These are phyloP conservation scores for Chlorella sp. DNA, from an alignment of 139 green algal species.

Conservation along the genomic window DNA sequence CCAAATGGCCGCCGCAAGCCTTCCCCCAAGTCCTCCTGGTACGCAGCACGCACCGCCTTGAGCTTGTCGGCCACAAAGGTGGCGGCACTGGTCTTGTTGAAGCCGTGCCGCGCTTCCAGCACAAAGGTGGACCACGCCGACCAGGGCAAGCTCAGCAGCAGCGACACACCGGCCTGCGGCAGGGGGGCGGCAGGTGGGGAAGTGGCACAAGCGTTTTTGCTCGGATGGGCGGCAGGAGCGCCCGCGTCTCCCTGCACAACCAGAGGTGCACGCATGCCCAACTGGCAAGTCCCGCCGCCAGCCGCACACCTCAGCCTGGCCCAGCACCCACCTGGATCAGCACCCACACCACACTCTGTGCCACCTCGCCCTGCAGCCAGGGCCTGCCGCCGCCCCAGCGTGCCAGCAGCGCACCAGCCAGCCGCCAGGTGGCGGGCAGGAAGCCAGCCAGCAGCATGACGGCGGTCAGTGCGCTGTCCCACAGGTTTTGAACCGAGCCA, in stretches of 20 bases:
- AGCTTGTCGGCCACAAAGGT: conserved; percentile 80
- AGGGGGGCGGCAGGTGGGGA: too few relatives aligned
- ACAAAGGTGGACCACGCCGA: conserved; percentile 84
- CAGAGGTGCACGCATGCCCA: too few relatives aligned
- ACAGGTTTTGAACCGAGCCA: conserved; percentile 40
- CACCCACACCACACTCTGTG: conserved; percentile 65
- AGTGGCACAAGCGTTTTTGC: too few relatives aligned
- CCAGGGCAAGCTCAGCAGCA: conserved; percentile 76
- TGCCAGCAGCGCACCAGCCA: conserved; percentile 1
- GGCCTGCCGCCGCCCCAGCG: background rate
- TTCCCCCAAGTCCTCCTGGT: too few relatives aligned
- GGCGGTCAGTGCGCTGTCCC: conserved; percentile 40
- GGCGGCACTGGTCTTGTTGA: conserved; percentile 89
- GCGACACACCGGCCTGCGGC: background rate
- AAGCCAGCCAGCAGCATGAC: conserved; percentile 33
- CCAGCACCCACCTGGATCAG: conserved; percentile 55
- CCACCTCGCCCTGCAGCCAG: conserved; percentile 47
- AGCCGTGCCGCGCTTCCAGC: conserved; percentile 85
- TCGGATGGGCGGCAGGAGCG: too few relatives aligned
- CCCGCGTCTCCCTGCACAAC: too few relatives aligned
- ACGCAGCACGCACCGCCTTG: conserved; percentile 55
- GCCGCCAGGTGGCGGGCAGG: conserved; percentile 42
- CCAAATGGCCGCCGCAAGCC: too few relatives aligned
- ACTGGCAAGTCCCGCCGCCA: too few relatives aligned
- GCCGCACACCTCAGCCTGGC: background rate